Conservation (phyloP, 2,329 filamentous ascomycete genomes). For the Simplicillium sp. region DNA sequence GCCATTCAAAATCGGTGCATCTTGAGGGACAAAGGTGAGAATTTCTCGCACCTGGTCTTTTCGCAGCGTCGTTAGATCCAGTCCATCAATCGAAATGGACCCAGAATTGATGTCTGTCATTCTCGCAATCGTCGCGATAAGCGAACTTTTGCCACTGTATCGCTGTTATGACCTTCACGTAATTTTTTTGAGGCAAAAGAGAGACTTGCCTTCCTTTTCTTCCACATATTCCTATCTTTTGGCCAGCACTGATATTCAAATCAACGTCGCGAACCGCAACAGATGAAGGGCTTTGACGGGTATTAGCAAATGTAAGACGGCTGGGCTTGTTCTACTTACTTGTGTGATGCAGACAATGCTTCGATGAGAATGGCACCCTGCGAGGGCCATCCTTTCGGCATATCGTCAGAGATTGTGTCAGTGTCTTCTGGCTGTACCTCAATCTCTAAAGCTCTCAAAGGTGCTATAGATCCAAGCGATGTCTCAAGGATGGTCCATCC, state of each 20-base stretch:
- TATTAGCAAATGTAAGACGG: too few species aligned
- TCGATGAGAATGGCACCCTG: constrained; percentile 5
- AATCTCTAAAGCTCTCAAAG: neutral
- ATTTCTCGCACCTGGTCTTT: constrained; percentile 5
- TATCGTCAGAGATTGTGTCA: neutral
- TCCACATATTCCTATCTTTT: neutral
- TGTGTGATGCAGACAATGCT: constrained; percentile 3
- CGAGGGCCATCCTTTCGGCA: neutral
- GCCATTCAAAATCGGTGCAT: constrained; percentile 6
- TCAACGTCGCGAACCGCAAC: constrained; percentile 6
- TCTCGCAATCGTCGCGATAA: constrained; percentile 2
- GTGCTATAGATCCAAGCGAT: constrained; percentile 1
- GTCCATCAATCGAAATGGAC: constrained; percentile 4
- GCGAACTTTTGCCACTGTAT: constrained; percentile 3
- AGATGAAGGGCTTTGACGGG: neutral
- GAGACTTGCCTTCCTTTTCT: neutral
- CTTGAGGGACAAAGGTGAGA: constrained; percentile 9
- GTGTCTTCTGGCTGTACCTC: neutral
- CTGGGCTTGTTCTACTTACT: neutral
- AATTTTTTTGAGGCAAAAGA: too few species aligned
- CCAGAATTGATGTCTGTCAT: neutral
- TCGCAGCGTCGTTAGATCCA: constrained; percentile 3
- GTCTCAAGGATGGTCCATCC: constrained; percentile 3
- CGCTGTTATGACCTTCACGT: too few species aligned
- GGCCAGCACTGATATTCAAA: neutral